These are phyloP conservation scores for Saturnispora bothae DNA, from an alignment of 805 yeast genomes.

Conservation along the genomic window DNA sequence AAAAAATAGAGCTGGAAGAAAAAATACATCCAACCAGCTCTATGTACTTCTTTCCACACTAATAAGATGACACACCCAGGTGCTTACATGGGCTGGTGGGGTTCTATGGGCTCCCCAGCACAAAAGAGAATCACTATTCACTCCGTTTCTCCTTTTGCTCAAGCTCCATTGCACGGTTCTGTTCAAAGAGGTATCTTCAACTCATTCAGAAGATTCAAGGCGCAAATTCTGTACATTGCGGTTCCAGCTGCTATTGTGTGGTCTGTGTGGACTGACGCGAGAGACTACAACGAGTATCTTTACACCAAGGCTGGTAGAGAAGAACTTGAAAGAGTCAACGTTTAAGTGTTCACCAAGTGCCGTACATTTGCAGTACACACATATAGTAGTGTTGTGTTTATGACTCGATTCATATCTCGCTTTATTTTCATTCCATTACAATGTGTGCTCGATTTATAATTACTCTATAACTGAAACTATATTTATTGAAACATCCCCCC, in stretches of 20 bases:
- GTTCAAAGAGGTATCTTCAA: slow-evolving; percentile 82
- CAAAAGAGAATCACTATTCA: slow-evolving; percentile 82
- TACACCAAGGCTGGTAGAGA: slow-evolving; percentile 98
- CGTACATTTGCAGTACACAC: too few relatives aligned
- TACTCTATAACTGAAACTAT: too few relatives aligned
- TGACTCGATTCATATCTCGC: too few relatives aligned
- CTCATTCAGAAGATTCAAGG: slow-evolving; percentile 85
- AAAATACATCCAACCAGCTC: too few relatives aligned
- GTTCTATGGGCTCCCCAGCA: slow-evolving; percentile 74
- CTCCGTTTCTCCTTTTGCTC: slow-evolving; percentile 89
- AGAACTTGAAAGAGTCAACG: slow-evolving; percentile 64
- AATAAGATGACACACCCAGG: slow-evolving; percentile 34
- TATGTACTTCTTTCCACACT: too few relatives aligned
- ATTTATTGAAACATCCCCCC: too few relatives aligned
- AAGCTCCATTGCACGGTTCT: slow-evolving; percentile 82
- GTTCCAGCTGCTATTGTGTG: slow-evolving; percentile 75
- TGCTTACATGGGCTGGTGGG: slow-evolving; percentile 98
- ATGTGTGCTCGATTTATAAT: too few relatives aligned
- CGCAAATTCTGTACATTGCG: slow-evolving; percentile 68
- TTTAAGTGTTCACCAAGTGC: slow-evolving; percentile 13
- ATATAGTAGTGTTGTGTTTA: too few relatives aligned
- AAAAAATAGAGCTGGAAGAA: too few relatives aligned
- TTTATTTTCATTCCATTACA: too few relatives aligned
- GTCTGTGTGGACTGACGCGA: slow-evolving; percentile 78
- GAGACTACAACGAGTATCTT: slow-evolving; percentile 85